A percentile compares a stretch with the other conserved stretches of the same genome.
Conservation (phyloP, 2,329 filamentous ascomycete species). For the Xylariaceae sp. region DNA sequence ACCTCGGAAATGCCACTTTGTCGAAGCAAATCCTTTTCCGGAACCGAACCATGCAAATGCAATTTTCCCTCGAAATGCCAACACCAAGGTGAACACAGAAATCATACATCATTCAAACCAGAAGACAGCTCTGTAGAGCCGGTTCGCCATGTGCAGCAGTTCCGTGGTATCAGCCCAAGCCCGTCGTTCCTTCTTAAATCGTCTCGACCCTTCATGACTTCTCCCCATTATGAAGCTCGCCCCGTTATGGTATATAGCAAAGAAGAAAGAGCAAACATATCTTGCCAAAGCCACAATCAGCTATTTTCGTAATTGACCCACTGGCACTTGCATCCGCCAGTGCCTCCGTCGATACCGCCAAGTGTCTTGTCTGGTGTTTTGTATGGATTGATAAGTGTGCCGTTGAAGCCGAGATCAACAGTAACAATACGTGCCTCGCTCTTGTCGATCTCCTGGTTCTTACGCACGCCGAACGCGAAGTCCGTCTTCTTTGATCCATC, state of each 20-base stretch:
- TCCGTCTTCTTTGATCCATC: conserved; percentile 48
- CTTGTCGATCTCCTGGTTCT: conserved; percentile 41
- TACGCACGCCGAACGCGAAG: conserved; percentile 50
- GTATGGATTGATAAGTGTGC: conserved; percentile 50
- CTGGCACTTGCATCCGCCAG: conserved; percentile 58
- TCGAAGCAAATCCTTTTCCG: conserved; percentile 1
- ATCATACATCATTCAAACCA: background rate
- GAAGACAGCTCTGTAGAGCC: background rate
- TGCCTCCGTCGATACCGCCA: conserved; percentile 61
- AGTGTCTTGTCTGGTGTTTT: conserved; percentile 40
- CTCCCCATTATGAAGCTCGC: background rate
- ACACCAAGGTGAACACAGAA: background rate
- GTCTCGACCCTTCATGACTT: background rate
- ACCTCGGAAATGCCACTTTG: no score
- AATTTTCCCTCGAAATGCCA: background rate
- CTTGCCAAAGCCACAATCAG: background rate
- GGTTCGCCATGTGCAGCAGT: background rate
- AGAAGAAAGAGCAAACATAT: background rate
- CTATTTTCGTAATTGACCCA: conserved; percentile 50
- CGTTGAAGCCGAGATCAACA: conserved; percentile 49
- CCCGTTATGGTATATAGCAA: no score
- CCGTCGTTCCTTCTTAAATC: no score
- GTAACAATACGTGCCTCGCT: conserved; percentile 42
- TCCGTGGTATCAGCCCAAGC: no score
- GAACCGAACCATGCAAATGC: conserved; percentile 12